Conservation (phyloP, 345 rosid genomes). For the Melaleuca alternifolia region DNA sequence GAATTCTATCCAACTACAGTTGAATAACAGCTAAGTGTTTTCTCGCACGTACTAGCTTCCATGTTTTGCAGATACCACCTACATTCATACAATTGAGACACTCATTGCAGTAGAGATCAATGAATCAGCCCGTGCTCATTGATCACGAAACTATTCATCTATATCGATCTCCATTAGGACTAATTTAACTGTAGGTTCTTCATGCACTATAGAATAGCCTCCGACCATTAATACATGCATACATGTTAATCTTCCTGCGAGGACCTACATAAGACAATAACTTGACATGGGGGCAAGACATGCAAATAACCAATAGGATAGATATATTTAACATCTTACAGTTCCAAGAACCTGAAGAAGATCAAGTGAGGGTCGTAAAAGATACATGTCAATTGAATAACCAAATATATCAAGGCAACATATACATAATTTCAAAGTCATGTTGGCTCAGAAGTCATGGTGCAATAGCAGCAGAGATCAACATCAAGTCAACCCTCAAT, state of each 20-base stretch:
- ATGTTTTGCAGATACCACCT: background rate
- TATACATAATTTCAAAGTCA: background rate
- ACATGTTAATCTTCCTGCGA: background rate
- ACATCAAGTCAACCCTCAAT: background rate
- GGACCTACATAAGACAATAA: background rate
- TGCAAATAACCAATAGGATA: background rate
- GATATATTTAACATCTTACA: background rate
- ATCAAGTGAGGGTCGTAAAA: background rate
- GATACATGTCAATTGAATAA: background rate
- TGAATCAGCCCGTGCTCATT: accelerated
- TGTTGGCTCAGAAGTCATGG: background rate
- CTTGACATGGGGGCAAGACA: background rate
- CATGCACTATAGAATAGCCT: background rate
- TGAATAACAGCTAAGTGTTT: background rate
- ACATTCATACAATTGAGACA: background rate
- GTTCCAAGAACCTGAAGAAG: background rate
- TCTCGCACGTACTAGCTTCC: background rate
- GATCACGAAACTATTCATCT: background rate
- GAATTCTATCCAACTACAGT: background rate
- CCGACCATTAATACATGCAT: background rate
- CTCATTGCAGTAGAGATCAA: background rate
- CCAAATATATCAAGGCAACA: background rate
- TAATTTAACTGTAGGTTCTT: background rate
- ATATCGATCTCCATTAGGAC: background rate
- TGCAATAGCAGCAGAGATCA: background rate